Evolutionary conservation across 371 early-diverging fungal species (phyloP), one percentile per base, ranked within the genome.

Genomic region (Mortierella sp.): DNA sequence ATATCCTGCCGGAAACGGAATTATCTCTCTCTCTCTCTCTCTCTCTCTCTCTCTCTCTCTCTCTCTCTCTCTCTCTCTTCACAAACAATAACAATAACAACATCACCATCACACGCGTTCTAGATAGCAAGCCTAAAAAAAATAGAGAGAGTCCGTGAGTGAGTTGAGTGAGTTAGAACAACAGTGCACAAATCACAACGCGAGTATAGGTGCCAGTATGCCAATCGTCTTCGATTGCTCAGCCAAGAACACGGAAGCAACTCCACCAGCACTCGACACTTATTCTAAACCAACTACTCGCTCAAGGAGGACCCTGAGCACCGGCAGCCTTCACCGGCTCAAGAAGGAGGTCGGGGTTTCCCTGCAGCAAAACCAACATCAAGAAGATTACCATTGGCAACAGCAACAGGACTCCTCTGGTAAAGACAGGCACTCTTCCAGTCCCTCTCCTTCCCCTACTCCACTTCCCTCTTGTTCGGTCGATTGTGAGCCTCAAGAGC

Each of bases 251-350:
- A 72, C 60, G 12, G 39, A 66, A 16, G 28, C 58, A 18, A n/a
- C 72, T 16, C 54, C 49, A 30, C 52, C 61, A 51, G 52, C 28
- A 65, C 62, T 64, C 72, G 66, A 65, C 52, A 26, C 39, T 22
- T 28, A 52, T 18, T 30, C 16, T 5, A 45, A 43, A 3, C 70
- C 54, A 39, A 24, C 30, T 57, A 39, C 54, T 45, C 54, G 52
- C 40, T 45, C 73, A 35, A 63, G 62, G 66, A 67, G 64, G 40
- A 66, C 65, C 69, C 49, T 75, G 37, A 75, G 45, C 45, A 40
- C 75, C 47, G 58, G 57, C 18, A 35, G 62, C 37, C 62, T 70
- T 32, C 57, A 59, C 57, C 60, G 39, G 30, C 65, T 75, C 70
- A 75, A 75, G 62, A 65, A 70, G 62, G 57, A 65, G 55, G 47